Percentiles rank a stretch among this genome's conserved stretches.
These are phyloP conservation scores for Kregervanrija delftensis DNA, from an alignment of 805 yeast genomes.

Conservation along the genomic window DNA sequence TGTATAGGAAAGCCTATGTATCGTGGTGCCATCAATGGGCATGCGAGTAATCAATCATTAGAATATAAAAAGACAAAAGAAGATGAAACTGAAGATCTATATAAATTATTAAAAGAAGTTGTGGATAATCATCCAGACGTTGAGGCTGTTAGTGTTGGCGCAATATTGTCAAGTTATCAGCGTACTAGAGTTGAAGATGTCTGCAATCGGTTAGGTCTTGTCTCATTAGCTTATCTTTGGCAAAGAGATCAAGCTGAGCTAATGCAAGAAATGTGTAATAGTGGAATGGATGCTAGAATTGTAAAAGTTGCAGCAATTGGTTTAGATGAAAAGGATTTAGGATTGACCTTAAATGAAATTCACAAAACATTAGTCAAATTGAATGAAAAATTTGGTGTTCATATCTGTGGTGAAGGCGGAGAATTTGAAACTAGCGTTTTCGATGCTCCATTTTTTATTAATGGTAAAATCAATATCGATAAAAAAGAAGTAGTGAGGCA, in stretches of 20 bases:
- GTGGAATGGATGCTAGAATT: conserved; percentile 68
- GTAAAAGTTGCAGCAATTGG: conserved; percentile 95
- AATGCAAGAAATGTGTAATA: conserved; percentile 72
- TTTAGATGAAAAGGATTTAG: conserved; percentile 57
- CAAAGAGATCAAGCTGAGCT: conserved; percentile 75
- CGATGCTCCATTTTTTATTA: conserved; percentile 78
- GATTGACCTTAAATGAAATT: conserved; percentile 55
- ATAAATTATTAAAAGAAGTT: conserved; percentile 42
- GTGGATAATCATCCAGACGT: conserved; percentile 56
- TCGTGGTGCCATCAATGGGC: conserved; percentile 56
- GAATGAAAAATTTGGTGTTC: conserved; percentile 68
- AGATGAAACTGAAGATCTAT: conserved; percentile 89
- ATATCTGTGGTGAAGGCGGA: conserved; percentile 98
- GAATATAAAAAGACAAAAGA: conserved; percentile 62
- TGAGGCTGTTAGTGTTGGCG: conserved; percentile 90
- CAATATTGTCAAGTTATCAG: conserved; percentile 92
- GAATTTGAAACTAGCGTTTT: conserved; percentile 92
- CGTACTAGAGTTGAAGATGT: conserved; percentile 90
- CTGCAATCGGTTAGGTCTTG: conserved; percentile 64
- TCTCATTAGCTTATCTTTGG: conserved; percentile 79
- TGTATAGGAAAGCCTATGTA: conserved; percentile 80
- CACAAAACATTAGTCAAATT: conserved; percentile 51
- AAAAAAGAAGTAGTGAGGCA: conserved; percentile 36
- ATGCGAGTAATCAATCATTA: conserved; percentile 53
- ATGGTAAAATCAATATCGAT: conserved; percentile 39